Conservation (phyloP, 192 early-diverging fungal genomes). For the Entomortierella parvispora region DNA sequence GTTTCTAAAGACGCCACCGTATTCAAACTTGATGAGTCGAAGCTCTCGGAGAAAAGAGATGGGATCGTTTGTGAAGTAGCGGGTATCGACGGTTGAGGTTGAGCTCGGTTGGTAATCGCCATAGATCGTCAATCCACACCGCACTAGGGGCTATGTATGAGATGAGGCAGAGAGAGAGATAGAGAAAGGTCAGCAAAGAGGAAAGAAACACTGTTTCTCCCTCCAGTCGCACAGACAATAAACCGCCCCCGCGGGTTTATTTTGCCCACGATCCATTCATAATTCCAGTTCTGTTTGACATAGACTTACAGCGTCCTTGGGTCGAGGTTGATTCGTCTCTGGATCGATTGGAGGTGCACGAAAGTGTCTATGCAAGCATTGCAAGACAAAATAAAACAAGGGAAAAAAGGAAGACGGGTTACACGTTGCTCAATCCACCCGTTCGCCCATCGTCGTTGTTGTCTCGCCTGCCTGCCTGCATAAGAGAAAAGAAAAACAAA, state of each 20-base stretch:
- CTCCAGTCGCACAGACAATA: too few species aligned
- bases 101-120: slow-evolving; percentile 64
- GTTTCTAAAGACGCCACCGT: slow-evolving; percentile 66
- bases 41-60: slow-evolving; percentile 57
- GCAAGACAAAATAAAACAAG: neutral
- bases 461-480: neutral
- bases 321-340: slow-evolving; percentile 58
- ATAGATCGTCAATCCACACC: slow-evolving; percentile 65
- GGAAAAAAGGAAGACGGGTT: too few species aligned
- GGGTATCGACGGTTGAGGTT: slow-evolving; percentile 59
- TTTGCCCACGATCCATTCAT: too few species aligned
- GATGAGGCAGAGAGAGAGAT: neutral
- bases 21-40: slow-evolving; percentile 55
- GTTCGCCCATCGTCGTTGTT: neutral
- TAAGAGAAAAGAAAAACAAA: neutral
- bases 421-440: neutral
- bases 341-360: slow-evolving; percentile 59
- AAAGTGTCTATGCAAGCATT: slow-evolving; percentile 51
- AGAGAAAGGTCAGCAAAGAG: neutral
- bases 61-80: slow-evolving; percentile 61
- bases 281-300: too few species aligned
- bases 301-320: slow-evolving; percentile 64
- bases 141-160: slow-evolving; percentile 58
- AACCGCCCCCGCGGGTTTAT: too few species aligned
- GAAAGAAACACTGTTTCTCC: neutral